A percentile compares a stretch with the other conserved stretches of the same genome.
Evolutionary conservation across 805 yeast species (phyloP).

Genomic region (Suhomyces prunicola): DNA sequence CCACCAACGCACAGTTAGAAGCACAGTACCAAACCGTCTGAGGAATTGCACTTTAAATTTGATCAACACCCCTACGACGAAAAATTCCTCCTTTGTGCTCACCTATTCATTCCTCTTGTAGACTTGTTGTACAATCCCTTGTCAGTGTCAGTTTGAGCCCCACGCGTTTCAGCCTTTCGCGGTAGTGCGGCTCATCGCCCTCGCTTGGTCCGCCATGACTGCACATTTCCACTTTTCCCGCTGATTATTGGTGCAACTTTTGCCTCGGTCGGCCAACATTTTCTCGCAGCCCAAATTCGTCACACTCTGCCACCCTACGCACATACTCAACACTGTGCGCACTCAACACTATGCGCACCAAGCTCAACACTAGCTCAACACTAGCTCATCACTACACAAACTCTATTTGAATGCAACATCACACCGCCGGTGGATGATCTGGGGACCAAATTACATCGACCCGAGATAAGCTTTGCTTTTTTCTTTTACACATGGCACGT

Average conservation of each 20-base stretch:
- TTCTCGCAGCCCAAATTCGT: neutral
- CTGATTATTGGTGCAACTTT: neutral
- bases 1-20: neutral
- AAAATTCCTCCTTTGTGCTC: too few species aligned
- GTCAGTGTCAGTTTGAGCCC: neutral
- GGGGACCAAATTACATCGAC: neutral
- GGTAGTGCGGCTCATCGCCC: neutral
- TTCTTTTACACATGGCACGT: neutral
- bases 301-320: neutral
- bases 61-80: neutral
- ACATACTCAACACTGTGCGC: neutral
- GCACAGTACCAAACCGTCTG: neutral
- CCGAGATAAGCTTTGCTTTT: neutral
- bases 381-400: neutral
- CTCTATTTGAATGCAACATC: neutral
- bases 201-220: neutral
- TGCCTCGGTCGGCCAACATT: neutral
- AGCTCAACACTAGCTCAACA: neutral
- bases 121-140: neutral
- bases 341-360: neutral
- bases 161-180: neutral
- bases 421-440: neutral
- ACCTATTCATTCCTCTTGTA: neutral
- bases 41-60: neutral
- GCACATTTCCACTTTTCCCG: neutral